Percentiles rank a stretch among this genome's conserved stretches.
phyloP scores from a whole-genome alignment of 2,329 filamentous ascomycete species.

The Ophiocordyceps australis region DNA sequence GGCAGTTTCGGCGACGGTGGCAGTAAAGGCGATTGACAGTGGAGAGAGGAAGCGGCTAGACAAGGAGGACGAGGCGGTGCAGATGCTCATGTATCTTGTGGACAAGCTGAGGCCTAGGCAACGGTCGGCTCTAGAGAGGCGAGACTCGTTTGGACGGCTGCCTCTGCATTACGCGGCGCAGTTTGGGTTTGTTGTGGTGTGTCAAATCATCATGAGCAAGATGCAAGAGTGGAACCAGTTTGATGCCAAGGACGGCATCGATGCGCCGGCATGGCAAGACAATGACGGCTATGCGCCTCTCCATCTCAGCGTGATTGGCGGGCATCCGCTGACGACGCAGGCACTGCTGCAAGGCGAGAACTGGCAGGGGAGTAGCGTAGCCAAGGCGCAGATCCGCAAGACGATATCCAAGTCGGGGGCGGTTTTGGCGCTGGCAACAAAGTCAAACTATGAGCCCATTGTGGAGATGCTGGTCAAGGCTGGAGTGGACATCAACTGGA shows the following conservation, averaged over 20 bases:
- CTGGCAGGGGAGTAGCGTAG: constrained; percentile 45
- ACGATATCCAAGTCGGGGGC: constrained; percentile 67
- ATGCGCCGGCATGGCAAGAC: constrained; percentile 80
- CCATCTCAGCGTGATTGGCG: constrained; percentile 81
- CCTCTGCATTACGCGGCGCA: constrained; percentile 90
- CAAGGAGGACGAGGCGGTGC: constrained; percentile 58
- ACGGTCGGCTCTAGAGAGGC: constrained; percentile 43
- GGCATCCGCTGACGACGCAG: constrained; percentile 73
- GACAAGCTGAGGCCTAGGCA: constrained; percentile 52
- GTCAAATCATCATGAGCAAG: constrained; percentile 67
- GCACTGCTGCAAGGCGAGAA: constrained; percentile 66
- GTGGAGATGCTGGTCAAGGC: constrained; percentile 78
- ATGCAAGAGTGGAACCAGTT: constrained; percentile 87
- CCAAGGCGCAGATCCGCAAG: constrained; percentile 47
- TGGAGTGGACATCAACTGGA: constrained; percentile 84
- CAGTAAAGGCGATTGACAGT: constrained; percentile 40
- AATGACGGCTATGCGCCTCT: constrained; percentile 79
- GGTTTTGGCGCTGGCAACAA: constrained; percentile 75
- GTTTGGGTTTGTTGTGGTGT: constrained; percentile 85
- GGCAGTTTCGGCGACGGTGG: constrained; percentile 45
- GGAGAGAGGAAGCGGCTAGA: constrained; percentile 49
- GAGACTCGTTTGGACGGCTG: constrained; percentile 65
- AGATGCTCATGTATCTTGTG: constrained; percentile 44
- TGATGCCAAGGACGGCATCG: constrained; percentile 68
- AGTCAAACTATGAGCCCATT: constrained; percentile 70